Conservation (phyloP, 441 rosid genomes). For the Erodium moschatum region DNA sequence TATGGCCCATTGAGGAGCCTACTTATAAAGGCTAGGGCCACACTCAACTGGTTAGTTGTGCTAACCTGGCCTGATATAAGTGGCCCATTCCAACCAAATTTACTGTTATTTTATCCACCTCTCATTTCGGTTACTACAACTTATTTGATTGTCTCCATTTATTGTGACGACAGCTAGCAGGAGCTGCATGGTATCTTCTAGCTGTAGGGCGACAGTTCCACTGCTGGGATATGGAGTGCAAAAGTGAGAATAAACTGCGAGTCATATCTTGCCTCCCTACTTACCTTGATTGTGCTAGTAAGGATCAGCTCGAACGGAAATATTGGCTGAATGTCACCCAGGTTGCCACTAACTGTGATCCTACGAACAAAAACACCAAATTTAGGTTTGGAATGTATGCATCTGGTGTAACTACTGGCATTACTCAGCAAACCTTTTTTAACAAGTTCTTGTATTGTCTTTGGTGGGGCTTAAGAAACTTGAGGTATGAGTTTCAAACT, state of each 20-base stretch:
- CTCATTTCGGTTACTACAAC: background rate
- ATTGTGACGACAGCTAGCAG: conserved; percentile 41
- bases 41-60: too few relatives aligned
- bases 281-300: conserved; percentile 61
- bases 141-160: background rate
- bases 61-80: too few relatives aligned
- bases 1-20: too few relatives aligned
- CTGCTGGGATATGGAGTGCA: conserved; percentile 60
- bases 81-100: too few relatives aligned
- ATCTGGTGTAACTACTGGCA: conserved; percentile 50
- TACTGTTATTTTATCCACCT: too few relatives aligned
- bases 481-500: conserved; percentile 43
- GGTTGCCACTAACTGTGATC: conserved; percentile 56
- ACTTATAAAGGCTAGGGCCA: too few relatives aligned
- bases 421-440: conserved; percentile 42
- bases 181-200: conserved; percentile 79
- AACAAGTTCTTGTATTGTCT: conserved; percentile 79
- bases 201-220: conserved; percentile 63
- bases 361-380: conserved; percentile 23
- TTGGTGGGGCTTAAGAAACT: conserved; percentile 96
- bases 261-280: conserved; percentile 32
- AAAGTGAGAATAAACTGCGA: conserved; percentile 28
- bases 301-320: conserved; percentile 25
- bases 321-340: conserved; percentile 49
- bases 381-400: conserved; percentile 66